Conservation (phyloP, 768 basidiomycete genomes). For the Kwoniella sp. region DNA sequence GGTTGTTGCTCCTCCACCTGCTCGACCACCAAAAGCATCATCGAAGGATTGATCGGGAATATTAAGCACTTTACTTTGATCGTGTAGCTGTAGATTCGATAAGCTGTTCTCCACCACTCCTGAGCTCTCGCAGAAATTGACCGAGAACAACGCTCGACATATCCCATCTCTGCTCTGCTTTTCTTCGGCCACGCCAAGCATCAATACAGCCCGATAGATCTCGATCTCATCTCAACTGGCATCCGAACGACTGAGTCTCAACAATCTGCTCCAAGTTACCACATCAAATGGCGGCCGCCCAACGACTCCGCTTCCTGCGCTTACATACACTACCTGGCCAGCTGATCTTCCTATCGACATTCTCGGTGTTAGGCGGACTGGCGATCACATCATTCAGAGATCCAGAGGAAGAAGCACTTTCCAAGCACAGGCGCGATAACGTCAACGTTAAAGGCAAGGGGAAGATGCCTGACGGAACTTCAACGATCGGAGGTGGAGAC, state of each 20-base stretch:
- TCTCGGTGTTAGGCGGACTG: slow-evolving; percentile 13
- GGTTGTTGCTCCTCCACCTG: neutral
- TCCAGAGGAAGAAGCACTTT: neutral
- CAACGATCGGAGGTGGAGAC: slow-evolving; percentile 7
- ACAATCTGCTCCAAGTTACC: neutral
- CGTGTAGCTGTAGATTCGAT: too few relatives aligned
- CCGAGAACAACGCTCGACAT: too few relatives aligned
- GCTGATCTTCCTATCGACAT: slow-evolving; percentile 14
- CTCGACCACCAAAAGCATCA: neutral
- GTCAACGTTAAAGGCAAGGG: neutral
- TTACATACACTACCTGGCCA: slow-evolving; percentile 20
- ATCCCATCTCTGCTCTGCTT: too few relatives aligned
- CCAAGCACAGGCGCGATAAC: too few relatives aligned
- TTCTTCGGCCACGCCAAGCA: too few relatives aligned
- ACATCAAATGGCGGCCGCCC: neutral
- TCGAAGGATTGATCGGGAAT: too few relatives aligned
- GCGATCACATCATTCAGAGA: slow-evolving; percentile 15
- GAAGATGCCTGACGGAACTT: neutral
- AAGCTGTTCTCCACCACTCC: too few relatives aligned
- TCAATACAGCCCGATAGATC: too few relatives aligned
- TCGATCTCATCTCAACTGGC: neutral
- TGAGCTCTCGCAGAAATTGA: too few relatives aligned
- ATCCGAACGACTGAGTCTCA: too few relatives aligned
- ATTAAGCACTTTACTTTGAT: too few relatives aligned
- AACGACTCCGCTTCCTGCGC: slow-evolving; percentile 5